Percentiles rank a stretch among this genome's conserved stretches.
Conservation (phyloP, 306 rosid species). For the Crotalaria pallida region DNA sequence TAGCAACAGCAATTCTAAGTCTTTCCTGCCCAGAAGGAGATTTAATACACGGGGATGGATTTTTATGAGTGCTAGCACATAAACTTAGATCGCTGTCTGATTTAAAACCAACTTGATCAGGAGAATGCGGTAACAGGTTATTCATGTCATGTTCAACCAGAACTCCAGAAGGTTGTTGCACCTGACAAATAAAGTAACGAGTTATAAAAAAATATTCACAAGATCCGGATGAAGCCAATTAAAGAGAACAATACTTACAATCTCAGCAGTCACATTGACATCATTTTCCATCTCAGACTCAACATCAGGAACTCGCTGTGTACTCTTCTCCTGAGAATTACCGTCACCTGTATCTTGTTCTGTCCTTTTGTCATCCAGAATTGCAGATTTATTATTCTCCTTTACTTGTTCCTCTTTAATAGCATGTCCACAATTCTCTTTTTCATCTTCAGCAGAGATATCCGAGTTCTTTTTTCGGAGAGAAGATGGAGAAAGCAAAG, state of each 20-base stretch:
- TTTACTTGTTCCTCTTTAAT: conserved; percentile 26
- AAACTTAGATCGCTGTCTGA: conserved; percentile 31
- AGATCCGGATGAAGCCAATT: not conserved
- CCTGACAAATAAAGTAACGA: conserved; percentile 31
- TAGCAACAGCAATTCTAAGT: conserved; percentile 37
- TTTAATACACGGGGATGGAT: conserved; percentile 31
- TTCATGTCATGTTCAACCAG: conserved; percentile 59
- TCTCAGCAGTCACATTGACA: conserved; percentile 27
- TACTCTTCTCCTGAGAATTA: conserved; percentile 33
- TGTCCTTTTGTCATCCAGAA: conserved; percentile 24
- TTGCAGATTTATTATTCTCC: conserved; percentile 21
- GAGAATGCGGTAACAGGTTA: conserved; percentile 50
- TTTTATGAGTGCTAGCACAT: conserved; percentile 42
- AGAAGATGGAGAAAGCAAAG: conserved; percentile 38
- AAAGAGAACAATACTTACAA: conserved; percentile 37
- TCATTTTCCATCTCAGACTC: conserved; percentile 30
- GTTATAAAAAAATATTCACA: not conserved
- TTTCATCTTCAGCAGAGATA: conserved; percentile 39
- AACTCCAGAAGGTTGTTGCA: conserved; percentile 44
- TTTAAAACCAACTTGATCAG: conserved; percentile 42
- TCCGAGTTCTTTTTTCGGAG: conserved; percentile 27
- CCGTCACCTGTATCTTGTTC: conserved; percentile 26
- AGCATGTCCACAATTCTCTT: conserved; percentile 44
- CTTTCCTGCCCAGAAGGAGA: conserved; percentile 46
- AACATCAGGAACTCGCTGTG: conserved; percentile 28